Evolutionary conservation across 2,329 filamentous ascomycete species (phyloP), one percentile per base, ranked within the genome.

Genomic region (Elsinoe fawcettii): DNA sequence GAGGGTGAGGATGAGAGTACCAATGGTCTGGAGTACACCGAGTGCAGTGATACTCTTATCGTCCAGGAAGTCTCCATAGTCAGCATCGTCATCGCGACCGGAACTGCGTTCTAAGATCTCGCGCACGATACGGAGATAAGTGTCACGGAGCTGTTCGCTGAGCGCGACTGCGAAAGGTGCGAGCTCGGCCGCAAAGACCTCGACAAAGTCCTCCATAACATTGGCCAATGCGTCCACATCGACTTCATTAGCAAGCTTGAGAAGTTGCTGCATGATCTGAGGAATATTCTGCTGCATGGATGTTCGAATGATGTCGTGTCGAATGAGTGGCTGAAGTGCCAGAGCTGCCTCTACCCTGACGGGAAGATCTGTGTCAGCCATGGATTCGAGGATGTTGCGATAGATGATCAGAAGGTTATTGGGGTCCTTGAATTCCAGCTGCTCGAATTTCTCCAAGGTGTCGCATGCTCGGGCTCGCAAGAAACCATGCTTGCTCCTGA

Each of bases 201-300:
- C 93, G 46, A 99, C 93, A 69, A 99, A 99, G 69, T 99, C 93
- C 73, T 99, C 93, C 93, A 99, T 99, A 37, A 99, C 93, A 67
- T 97, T 97, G 20, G 93, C 92, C 39, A 99, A 79, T 4, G 93
- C 91, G 71, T 99, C 93, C 49, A 99, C 92, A 69, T 99, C 93
- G 59, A 95, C 93, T 73, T 99, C 93, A 68, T 99, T 99, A 25
- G 93, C 92, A 58, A 99, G 78, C 75, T 97, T 97, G 56, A 99
- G 80, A 12, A 99, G 80, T 73, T 99, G 92, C 74, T 97, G 95
- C 93, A 99, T 99, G 67, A 99, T 97, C 67, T 95, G 95, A 14
- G 93, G 91, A 63, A 99, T 99, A 70, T 91, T 96, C 67, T 91
- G 85, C 74, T 96, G 91, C 93, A 99, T 97, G 73, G 88, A 93